Conservation (phyloP, 108 stramenopile genomes). For the Conticribra guillardii region DNA sequence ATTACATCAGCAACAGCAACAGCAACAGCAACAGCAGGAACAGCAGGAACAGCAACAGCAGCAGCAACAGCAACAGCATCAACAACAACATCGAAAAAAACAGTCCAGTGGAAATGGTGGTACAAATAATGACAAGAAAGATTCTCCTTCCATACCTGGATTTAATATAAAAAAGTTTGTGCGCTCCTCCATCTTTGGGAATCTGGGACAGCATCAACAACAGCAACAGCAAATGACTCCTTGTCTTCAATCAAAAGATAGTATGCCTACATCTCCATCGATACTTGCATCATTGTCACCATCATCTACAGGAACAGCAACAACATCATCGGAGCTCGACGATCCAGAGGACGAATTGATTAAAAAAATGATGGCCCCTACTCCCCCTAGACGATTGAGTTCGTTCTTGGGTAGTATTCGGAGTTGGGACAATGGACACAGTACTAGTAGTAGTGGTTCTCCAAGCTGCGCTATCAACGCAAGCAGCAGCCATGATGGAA, state of each 20-base stretch:
- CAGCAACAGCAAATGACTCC: background rate
- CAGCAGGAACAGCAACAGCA: background rate
- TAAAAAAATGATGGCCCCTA: slow-evolving; percentile 26
- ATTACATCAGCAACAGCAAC: background rate
- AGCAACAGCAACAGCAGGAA: background rate
- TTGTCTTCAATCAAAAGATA: slow-evolving; percentile 1
- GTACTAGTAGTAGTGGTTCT: background rate
- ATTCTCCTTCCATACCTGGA: background rate
- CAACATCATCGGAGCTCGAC: background rate
- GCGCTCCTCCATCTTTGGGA: background rate
- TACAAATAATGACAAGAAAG: no score
- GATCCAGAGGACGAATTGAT: slow-evolving; percentile 29
- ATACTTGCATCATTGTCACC: no score
- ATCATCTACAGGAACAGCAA: background rate
- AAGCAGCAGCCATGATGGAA: background rate
- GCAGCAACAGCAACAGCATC: background rate
- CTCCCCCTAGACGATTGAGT: slow-evolving; percentile 20
- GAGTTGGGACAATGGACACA: background rate
- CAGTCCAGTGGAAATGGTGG: background rate
- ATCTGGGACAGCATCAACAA: background rate
- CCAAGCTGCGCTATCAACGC: background rate
- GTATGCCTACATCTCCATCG: background rate
- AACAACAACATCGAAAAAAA: background rate
- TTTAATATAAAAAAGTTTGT: slow-evolving; percentile 31
- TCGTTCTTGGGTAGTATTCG: slow-evolving; percentile 14